Conservation (phyloP, 768 basidiomycete genomes). For the Leccinum subgranulosum region DNA sequence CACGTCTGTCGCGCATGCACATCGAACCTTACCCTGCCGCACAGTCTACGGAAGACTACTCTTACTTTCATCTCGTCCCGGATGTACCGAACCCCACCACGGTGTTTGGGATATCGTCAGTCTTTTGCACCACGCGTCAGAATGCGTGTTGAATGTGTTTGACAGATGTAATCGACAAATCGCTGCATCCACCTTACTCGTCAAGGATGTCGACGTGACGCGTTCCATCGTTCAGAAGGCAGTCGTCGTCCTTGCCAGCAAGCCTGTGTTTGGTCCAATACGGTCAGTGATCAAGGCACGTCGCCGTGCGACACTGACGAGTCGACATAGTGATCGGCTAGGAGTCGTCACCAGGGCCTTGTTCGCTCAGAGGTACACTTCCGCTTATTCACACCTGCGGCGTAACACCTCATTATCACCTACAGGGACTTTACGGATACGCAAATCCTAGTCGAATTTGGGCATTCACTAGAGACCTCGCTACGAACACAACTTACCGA, state of each 20-base stretch:
- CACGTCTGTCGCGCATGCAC: not conserved
- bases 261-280: conserved; percentile 92
- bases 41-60: conserved; percentile 74
- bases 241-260: conserved; percentile 88
- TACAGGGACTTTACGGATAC: conserved; percentile 83
- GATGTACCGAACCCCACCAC: conserved; percentile 69
- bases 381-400: not conserved
- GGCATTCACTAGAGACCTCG: conserved; percentile 68
- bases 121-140: not conserved
- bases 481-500: conserved; percentile 83
- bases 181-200: conserved; percentile 68
- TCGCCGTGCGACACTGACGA: conserved; percentile 1
- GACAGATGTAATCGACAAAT: conserved; percentile 94
- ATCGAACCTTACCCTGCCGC: conserved; percentile 8
- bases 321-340: conserved; percentile 70
- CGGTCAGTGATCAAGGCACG: conserved; percentile 43
- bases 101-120: conserved; percentile 92
- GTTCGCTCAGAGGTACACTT: conserved; percentile 70
- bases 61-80: conserved; percentile 91
- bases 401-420: not conserved
- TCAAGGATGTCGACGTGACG: conserved; percentile 83
- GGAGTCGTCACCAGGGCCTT: conserved; percentile 92
- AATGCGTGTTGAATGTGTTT: conserved; percentile 1
- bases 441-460: conserved; percentile 87
- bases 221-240: conserved; percentile 97